phyloP scores from a whole-genome alignment of 306 rosid genomes.

The Rosa chinensis region DNA sequence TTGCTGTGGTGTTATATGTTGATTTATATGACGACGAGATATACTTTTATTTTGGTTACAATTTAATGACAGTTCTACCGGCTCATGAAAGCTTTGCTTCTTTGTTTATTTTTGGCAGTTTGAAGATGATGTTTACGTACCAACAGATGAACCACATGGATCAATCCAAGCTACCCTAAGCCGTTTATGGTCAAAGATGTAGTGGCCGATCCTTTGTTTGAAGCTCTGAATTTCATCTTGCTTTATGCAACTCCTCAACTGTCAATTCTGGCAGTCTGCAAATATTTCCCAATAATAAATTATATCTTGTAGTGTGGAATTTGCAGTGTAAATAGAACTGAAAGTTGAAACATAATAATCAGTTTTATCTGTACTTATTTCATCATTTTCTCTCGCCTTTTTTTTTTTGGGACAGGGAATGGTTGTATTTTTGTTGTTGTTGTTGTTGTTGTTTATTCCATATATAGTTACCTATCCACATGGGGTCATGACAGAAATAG shows the following conservation, averaged over 20 bases:
- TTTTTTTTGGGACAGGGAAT: neutral
- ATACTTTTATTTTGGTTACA: neutral
- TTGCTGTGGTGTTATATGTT: neutral
- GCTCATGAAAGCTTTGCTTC: neutral
- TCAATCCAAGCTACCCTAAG: conserved; percentile 86
- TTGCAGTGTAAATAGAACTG: neutral
- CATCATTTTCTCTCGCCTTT: neutral
- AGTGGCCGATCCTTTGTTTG: conserved; percentile 6
- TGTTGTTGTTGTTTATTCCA: too few species aligned
- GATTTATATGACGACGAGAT: neutral
- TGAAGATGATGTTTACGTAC: conserved; percentile 84
- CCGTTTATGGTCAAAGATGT: conserved; percentile 75
- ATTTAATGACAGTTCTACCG: neutral
- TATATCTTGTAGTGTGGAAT: neutral
- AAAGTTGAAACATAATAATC: neutral
- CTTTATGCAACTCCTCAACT: neutral
- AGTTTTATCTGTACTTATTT: too few species aligned
- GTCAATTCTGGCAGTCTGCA: neutral
- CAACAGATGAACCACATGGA: conserved; percentile 94
- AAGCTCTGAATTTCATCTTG: neutral
- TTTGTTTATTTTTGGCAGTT: conserved; percentile 50
- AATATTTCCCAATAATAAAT: neutral
- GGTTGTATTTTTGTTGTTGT: neutral
- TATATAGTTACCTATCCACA: too few species aligned
- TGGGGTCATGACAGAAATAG: neutral